Conservation (phyloP, 2,329 filamentous ascomycete genomes). For the Botrytis deweyae region DNA sequence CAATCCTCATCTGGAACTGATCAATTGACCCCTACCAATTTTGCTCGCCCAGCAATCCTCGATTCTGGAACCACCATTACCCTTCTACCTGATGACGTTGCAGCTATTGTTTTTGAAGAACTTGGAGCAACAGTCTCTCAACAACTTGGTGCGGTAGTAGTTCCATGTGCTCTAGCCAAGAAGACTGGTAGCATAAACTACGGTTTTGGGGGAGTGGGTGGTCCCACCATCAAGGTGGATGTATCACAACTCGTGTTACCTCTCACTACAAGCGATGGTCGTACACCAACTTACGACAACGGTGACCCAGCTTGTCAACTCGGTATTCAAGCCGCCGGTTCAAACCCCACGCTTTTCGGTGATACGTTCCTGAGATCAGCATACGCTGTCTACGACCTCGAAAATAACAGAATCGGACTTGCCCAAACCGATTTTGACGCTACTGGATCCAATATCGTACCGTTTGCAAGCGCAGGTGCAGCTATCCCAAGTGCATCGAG, state of each 20-base stretch:
- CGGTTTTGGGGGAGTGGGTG: slow-evolving; percentile 47
- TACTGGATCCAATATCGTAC: slow-evolving; percentile 37
- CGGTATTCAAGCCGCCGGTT: slow-evolving; percentile 47
- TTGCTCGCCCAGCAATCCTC: slow-evolving; percentile 53
- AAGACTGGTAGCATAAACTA: slow-evolving; percentile 48
- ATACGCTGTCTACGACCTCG: slow-evolving; percentile 55
- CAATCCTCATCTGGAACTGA: slow-evolving; percentile 43
- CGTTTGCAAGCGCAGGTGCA: slow-evolving; percentile 36
- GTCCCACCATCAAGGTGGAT: slow-evolving; percentile 47
- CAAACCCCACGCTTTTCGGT: slow-evolving; percentile 43
- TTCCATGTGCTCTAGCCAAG: slow-evolving; percentile 47
- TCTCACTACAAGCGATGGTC: slow-evolving; percentile 37
- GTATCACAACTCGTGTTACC: slow-evolving; percentile 48
- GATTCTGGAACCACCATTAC: slow-evolving; percentile 68
- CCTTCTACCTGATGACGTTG: slow-evolving; percentile 60
- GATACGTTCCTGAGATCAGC: slow-evolving; percentile 55
- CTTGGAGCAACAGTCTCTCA: slow-evolving; percentile 49
- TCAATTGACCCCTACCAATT: slow-evolving; percentile 35
- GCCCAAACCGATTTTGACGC: slow-evolving; percentile 50
- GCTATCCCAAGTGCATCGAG: slow-evolving; percentile 33
- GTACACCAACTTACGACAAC: slow-evolving; percentile 35
- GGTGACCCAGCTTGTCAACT: slow-evolving; percentile 51
- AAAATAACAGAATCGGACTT: slow-evolving; percentile 51
- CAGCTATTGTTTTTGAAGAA: slow-evolving; percentile 46
- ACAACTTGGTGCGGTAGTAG: slow-evolving; percentile 47